Evolutionary conservation across 257 asterid genomes (phyloP).

Genomic region (Prunella vulgaris): DNA sequence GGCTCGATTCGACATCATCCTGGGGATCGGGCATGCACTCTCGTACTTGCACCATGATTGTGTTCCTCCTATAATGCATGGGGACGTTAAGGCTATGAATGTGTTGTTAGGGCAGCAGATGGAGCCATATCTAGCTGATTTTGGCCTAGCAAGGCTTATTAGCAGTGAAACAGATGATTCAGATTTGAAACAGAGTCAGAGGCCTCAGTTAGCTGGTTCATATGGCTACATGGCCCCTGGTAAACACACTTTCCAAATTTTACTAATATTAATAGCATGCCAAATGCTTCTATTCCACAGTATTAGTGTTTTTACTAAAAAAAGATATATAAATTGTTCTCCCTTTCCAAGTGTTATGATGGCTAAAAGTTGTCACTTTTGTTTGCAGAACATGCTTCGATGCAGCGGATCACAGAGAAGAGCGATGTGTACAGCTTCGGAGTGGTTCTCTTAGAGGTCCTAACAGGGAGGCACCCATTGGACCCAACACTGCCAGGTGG

Average conservation of each 20-base stretch:
- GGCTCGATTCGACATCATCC: slow-evolving; percentile 55
- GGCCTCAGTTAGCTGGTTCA: slow-evolving; percentile 90
- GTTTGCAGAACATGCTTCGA: slow-evolving; percentile 74
- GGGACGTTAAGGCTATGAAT: slow-evolving; percentile 98
- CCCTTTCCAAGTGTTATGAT: too few relatives aligned
- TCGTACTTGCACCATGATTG: slow-evolving; percentile 92
- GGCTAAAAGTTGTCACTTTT: background rate
- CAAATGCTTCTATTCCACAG: background rate
- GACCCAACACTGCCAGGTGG: slow-evolving; percentile 90
- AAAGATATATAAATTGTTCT: too few relatives aligned
- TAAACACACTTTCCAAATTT: slow-evolving; percentile 15
- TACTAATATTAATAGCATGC: background rate
- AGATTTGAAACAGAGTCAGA: slow-evolving; percentile 51
- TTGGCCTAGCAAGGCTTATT: slow-evolving; percentile 81
- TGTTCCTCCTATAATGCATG: slow-evolving; percentile 89
- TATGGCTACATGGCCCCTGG: slow-evolving; percentile 99
- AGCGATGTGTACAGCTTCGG: slow-evolving; percentile 94
- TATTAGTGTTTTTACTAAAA: background rate
- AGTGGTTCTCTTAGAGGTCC: slow-evolving; percentile 74
- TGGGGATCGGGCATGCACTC: slow-evolving; percentile 88
- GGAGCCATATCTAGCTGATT: slow-evolving; percentile 92
- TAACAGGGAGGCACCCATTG: slow-evolving; percentile 92
- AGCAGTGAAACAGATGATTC: slow-evolving; percentile 19
- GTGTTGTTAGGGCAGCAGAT: slow-evolving; percentile 64
- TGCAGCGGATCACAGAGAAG: slow-evolving; percentile 69